These are phyloP conservation scores for Phoma sp. DNA, from an alignment of 2,329 filamentous ascomycete genomes.

Conservation along the genomic window DNA sequence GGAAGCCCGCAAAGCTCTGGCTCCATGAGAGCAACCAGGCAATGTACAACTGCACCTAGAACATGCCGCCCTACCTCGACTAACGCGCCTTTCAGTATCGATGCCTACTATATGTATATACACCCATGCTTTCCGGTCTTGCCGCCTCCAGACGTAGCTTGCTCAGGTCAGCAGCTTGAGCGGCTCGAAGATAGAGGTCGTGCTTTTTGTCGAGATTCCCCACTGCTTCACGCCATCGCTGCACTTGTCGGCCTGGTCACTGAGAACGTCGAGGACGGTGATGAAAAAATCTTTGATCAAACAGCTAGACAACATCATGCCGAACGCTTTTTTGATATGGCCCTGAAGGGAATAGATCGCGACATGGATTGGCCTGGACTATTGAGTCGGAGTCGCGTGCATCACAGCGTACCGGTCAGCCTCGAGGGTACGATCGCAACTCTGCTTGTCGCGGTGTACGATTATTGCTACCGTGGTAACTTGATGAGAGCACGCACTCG, in stretches of 20 bases:
- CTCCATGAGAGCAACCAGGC: not conserved
- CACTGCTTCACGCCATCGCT: slow-evolving; percentile 5
- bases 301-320: not conserved
- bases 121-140: slow-evolving; percentile 10
- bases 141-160: not conserved
- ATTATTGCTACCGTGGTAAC: slow-evolving; percentile 10
- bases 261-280: not conserved
- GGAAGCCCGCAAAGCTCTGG: not conserved
- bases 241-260: slow-evolving; percentile 1
- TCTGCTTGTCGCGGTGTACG: slow-evolving; percentile 6
- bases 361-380: slow-evolving; percentile 4
- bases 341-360: slow-evolving; percentile 1
- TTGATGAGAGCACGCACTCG: slow-evolving; percentile 10
- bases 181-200: not conserved
- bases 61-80: not conserved
- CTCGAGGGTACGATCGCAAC: slow-evolving; percentile 7
- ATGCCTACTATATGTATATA: slow-evolving; percentile 10
- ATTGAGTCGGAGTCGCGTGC: not conserved
- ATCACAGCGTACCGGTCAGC: slow-evolving; percentile 2
- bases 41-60: not conserved
- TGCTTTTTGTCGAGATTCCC: not conserved
- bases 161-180: not conserved
- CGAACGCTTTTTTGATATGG: not conserved
- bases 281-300: not conserved
- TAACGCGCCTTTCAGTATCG: not conserved